Evolutionary conservation across 2,329 filamentous ascomycete species (phyloP), one percentile per base, ranked within the genome.

Genomic region (Aureobasidium sp.): DNA sequence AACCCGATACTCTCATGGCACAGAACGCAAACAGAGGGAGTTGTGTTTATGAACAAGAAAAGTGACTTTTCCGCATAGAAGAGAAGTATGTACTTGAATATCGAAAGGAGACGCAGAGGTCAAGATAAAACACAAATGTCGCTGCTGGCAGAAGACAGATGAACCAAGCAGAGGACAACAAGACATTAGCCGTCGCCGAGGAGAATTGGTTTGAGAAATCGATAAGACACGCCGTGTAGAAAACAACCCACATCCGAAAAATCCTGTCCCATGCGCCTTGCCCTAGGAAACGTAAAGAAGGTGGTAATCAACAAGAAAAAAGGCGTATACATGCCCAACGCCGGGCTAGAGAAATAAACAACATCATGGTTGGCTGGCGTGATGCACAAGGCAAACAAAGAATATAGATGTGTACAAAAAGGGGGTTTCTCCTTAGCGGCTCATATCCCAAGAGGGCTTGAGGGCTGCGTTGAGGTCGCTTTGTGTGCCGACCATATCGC

Each of bases 401-500:
- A 41, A n/a, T 39, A 36, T 39, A 32, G 13, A 9, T 55, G 29
- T 55, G 39, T 55, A 44, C 52, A 55, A 53, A 55, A 54, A 5
- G 10, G 15, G 21, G 16, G 29, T n/a, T 13, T n/a, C n/a, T n/a
- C n/a, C 25, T 44, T 47, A 57, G 41, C 44, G 44, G 25, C 13
- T 53, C 60, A 85, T 75, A 69, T 81, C 77, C 81, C 82, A 82
- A 62, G 76, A 76, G 39, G 85, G 85, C 68, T 76, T 76, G 71
- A 87, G 74, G 66, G 85, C 77, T n/a, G 74, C 75, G 62, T 78
- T 75, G 72, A 93, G 74, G 62, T 90, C 84, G 37, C 88, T 83
- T 69, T 81, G 82, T 3, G 90, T 91, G 66, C 91, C 92, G 62
- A 96, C 90, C 47, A 87, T 83, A 67, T 92, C 90, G 62, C 85